Percentiles rank a stretch among this genome's conserved stretches.
phyloP scores from a whole-genome alignment of 176 grass and related monocot species.

The Bolboschoenus planiculmis region DNA sequence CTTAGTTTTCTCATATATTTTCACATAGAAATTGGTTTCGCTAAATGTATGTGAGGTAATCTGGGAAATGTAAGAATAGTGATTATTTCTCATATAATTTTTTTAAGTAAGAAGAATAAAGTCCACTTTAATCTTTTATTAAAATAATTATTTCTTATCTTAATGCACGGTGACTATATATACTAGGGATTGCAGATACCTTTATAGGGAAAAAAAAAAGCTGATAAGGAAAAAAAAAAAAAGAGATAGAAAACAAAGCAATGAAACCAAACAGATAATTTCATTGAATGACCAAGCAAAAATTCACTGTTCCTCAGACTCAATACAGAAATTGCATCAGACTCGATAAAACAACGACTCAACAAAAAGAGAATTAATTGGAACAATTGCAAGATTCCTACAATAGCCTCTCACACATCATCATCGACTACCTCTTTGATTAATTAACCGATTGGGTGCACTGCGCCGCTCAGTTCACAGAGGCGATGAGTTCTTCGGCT shows the following conservation, averaged over 20 bases:
- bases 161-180: neutral
- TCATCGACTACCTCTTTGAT: neutral
- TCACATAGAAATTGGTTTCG: too few species aligned
- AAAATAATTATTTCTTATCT: neutral
- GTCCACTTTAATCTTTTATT: too few species aligned
- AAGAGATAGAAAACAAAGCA: neutral
- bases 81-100: too few species aligned
- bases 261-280: neutral
- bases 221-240: neutral
- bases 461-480: conserved; percentile 29
- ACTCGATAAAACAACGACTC: neutral
- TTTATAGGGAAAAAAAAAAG: neutral
- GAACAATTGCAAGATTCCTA: neutral
- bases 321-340: neutral
- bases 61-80: too few species aligned
- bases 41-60: too few species aligned
- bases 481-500: conserved; percentile 39
- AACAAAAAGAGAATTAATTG: conserved; percentile 3
- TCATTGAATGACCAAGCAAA: conserved; percentile 4
- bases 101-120: too few species aligned
- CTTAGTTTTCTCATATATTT: too few species aligned
- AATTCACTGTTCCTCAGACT: conserved; percentile 3
- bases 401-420: neutral
- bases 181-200: too few species aligned
- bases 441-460: neutral